Conservation (phyloP, 2,329 filamentous ascomycete species). For the Curvularia sp. region DNA sequence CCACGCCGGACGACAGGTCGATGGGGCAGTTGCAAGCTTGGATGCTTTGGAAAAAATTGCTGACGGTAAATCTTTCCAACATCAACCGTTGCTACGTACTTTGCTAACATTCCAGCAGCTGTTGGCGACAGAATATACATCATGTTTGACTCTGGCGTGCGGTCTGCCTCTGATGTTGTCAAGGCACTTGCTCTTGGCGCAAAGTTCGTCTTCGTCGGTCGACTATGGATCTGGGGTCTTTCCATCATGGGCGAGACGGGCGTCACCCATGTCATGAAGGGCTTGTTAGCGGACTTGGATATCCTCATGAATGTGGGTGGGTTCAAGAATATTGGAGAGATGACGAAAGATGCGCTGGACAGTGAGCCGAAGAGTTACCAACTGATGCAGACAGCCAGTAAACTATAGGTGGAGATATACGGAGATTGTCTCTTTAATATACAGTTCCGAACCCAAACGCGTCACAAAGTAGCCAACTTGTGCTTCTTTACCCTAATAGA, state of each 20-base stretch:
- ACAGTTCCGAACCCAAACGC: not conserved
- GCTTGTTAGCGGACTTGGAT: constrained; percentile 68
- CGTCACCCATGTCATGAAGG: constrained; percentile 68
- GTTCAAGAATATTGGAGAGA: constrained; percentile 61
- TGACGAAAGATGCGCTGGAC: constrained; percentile 53
- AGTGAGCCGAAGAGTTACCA: constrained; percentile 34
- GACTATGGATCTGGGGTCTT: constrained; percentile 67
- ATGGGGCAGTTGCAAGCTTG: constrained; percentile 65
- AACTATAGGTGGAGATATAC: constrained; percentile 23
- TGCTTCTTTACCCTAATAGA: not conserved
- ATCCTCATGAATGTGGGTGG: constrained; percentile 68
- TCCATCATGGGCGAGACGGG: constrained; percentile 67
- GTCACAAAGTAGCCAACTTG: not conserved
- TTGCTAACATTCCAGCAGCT: constrained; percentile 37
- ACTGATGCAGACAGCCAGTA: constrained; percentile 33
- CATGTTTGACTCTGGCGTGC: constrained; percentile 68
- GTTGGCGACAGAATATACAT: constrained; percentile 61
- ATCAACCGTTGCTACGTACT: not conserved
- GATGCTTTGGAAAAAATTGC: constrained; percentile 68
- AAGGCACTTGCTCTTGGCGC: constrained; percentile 69
- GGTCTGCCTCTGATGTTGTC: constrained; percentile 64
- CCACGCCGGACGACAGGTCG: constrained; percentile 72
- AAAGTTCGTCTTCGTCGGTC: constrained; percentile 67
- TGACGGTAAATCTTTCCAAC: constrained; percentile 48
- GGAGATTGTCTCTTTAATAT: too few species aligned